A percentile compares a stretch with the other conserved stretches of the same genome.
Conservation (phyloP, 73 alveolate species). For the Durusdinium trenchii region DNA sequence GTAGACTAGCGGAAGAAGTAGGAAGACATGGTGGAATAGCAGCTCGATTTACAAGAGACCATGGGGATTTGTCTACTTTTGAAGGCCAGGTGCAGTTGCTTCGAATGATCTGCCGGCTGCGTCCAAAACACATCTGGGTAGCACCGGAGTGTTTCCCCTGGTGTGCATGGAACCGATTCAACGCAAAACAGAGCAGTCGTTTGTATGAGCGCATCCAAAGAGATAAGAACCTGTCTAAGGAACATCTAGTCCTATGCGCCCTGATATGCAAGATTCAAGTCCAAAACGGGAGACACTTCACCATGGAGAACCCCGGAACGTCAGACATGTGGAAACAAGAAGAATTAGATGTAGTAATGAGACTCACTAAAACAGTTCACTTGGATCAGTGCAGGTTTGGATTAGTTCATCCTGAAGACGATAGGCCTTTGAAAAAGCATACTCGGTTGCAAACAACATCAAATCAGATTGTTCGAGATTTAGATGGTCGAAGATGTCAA, state of each 20-base stretch:
- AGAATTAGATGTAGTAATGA: not conserved
- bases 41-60: not conserved
- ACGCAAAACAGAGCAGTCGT: not conserved
- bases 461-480: not conserved
- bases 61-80: not conserved
- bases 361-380: not conserved
- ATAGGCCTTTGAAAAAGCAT: not conserved
- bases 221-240: no score
- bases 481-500: not conserved
- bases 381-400: not conserved
- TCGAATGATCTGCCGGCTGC: not conserved
- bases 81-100: not conserved
- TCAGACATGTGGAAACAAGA: not conserved
- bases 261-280: not conserved
- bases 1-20: not conserved
- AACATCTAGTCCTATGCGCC: not conserved
- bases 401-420: not conserved
- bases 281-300: not conserved
- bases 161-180: not conserved
- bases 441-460: not conserved
- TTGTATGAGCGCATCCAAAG: not conserved
- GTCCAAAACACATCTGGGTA: not conserved
- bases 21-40: not conserved
- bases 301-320: not conserved
- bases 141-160: slow-evolving; percentile 3